Conservation (phyloP, 2,329 filamentous ascomycete genomes). For the Pseudogymnoascus pannorum region DNA sequence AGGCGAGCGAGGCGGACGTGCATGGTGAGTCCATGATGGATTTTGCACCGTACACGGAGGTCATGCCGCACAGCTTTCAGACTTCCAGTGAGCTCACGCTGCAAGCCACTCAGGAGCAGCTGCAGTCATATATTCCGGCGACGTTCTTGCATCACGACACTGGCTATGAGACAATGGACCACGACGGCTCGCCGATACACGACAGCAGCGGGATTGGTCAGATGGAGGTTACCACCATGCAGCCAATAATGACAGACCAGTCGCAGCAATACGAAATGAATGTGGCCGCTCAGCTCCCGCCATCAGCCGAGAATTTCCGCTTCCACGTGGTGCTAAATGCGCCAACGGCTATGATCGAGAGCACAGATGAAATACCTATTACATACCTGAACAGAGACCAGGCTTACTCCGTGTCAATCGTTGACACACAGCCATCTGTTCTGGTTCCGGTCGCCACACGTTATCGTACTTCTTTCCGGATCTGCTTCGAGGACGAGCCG, state of each 20-base stretch:
- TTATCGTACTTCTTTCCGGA: slow-evolving; percentile 86
- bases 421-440: slow-evolving; percentile 63
- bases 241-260: slow-evolving; percentile 53
- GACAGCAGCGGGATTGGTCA: slow-evolving; percentile 48
- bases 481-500: slow-evolving; percentile 94
- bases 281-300: slow-evolving; percentile 43
- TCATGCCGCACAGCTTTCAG: slow-evolving; percentile 37
- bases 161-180: slow-evolving; percentile 71
- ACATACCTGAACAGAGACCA: slow-evolving; percentile 99
- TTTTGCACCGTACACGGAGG: slow-evolving; percentile 54
- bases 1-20: slow-evolving; percentile 58
- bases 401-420: slow-evolving; percentile 80
- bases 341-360: slow-evolving; percentile 91
- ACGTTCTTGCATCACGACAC: slow-evolving; percentile 75
- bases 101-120: slow-evolving; percentile 45
- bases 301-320: slow-evolving; percentile 66
- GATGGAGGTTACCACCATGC: slow-evolving; percentile 54
- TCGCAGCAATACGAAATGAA: slow-evolving; percentile 40
- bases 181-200: slow-evolving; percentile 60
- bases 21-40: slow-evolving; percentile 56
- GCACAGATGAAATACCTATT: slow-evolving; percentile 84
- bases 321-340: slow-evolving; percentile 87
- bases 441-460: slow-evolving; percentile 53
- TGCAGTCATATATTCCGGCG: slow-evolving; percentile 62
- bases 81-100: background rate